phyloP scores from a whole-genome alignment of 768 basidiomycete species.

The Leucosporidium scottii region DNA sequence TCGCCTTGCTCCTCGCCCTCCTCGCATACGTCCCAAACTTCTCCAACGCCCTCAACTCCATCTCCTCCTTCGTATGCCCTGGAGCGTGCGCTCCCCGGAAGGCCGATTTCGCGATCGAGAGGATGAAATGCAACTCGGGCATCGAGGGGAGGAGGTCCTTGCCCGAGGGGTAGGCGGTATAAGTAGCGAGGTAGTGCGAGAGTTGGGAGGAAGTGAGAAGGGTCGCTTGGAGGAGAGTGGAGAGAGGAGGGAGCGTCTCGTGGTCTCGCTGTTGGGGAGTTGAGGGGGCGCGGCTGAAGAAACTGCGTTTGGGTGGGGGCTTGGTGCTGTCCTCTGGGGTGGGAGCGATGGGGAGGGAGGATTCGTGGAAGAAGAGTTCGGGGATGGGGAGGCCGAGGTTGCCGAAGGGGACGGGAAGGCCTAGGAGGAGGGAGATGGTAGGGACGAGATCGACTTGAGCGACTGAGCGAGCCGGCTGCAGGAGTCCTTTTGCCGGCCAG shows the following conservation, averaged over 20 bases:
- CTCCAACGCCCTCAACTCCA: constrained; percentile 30
- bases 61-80: constrained; percentile 9
- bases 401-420: constrained; percentile 89
- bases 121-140: constrained; percentile 31
- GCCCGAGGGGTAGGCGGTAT: constrained; percentile 63
- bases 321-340: neutral
- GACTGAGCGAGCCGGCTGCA: constrained; percentile 53
- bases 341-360: constrained; percentile 21
- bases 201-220: constrained; percentile 68
- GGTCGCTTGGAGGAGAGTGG: constrained; percentile 55
- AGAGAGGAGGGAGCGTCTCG: constrained; percentile 36
- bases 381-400: constrained; percentile 88
- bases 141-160: constrained; percentile 55
- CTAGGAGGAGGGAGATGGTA: constrained; percentile 77
- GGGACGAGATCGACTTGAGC: constrained; percentile 94
- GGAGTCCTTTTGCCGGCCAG: constrained; percentile 17
- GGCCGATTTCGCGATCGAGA: constrained; percentile 27
- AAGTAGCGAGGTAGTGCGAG: constrained; percentile 64
- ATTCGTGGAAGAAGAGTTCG: constrained; percentile 63
- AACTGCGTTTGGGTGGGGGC: constrained; percentile 14
- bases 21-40: constrained; percentile 52
- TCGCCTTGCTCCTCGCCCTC: constrained; percentile 61
- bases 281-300: constrained; percentile 13
- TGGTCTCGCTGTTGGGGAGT: constrained; percentile 6
- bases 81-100: constrained; percentile 28